phyloP scores from a whole-genome alignment of 2,329 filamentous ascomycete genomes.

The Epichloe amarillans region DNA sequence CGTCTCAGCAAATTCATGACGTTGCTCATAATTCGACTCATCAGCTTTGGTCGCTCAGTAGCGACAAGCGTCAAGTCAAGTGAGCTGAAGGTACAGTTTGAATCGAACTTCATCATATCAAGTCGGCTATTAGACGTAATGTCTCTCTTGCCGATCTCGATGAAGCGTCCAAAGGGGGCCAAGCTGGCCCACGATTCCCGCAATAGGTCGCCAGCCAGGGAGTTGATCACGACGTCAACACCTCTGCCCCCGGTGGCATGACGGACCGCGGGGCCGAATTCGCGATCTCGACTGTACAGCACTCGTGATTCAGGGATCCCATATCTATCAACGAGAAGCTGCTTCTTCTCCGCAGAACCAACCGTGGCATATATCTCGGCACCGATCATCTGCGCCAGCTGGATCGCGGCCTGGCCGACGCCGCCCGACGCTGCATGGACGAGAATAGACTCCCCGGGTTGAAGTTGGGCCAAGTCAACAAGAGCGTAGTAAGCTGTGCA shows the following conservation, averaged over 20 bases:
- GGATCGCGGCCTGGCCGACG: slow-evolving; percentile 17
- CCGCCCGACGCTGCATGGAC: slow-evolving; percentile 19
- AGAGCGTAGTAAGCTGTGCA: slow-evolving; percentile 9
- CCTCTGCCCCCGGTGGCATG: slow-evolving; percentile 32
- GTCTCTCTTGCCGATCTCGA: slow-evolving; percentile 30
- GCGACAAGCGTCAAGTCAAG: slow-evolving; percentile 32
- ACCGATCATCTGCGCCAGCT: slow-evolving; percentile 11
- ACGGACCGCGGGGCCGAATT: slow-evolving; percentile 10
- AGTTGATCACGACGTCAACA: slow-evolving; percentile 56
- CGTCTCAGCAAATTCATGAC: slow-evolving; percentile 22
- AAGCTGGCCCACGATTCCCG: slow-evolving; percentile 30
- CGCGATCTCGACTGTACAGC: slow-evolving; percentile 14
- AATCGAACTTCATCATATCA: slow-evolving; percentile 34
- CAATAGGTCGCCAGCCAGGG: slow-evolving; percentile 16
- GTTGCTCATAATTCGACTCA: slow-evolving; percentile 20
- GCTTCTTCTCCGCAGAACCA: slow-evolving; percentile 15
- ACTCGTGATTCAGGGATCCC: slow-evolving; percentile 21
- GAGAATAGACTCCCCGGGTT: slow-evolving; percentile 19
- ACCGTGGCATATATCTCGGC: slow-evolving; percentile 19
- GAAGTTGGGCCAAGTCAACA: slow-evolving; percentile 13
- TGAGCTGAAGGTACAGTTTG: slow-evolving; percentile 32
- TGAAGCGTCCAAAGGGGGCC: slow-evolving; percentile 28
- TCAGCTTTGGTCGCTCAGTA: slow-evolving; percentile 21
- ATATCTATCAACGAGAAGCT: slow-evolving; percentile 18
- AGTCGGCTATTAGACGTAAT: slow-evolving; percentile 27